Percentiles rank a stretch among this genome's conserved stretches.
phyloP scores from a whole-genome alignment of 2,329 filamentous ascomycete genomes.

The Aulographum hederae region DNA sequence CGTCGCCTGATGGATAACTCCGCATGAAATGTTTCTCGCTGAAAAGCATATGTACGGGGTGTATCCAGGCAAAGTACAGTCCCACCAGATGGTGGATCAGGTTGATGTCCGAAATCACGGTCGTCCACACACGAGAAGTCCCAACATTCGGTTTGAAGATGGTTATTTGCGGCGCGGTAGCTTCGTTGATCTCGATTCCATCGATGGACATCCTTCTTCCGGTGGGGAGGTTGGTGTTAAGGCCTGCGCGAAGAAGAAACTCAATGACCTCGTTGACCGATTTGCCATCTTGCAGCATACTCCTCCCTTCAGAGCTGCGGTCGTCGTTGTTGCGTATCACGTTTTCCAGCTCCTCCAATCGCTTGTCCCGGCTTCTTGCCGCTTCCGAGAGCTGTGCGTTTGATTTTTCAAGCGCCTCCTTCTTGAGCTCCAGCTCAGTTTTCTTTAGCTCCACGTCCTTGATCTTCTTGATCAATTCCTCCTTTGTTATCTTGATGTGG shows the following conservation, averaged over 20 bases:
- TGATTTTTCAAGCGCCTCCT: not conserved
- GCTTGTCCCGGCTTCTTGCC: too few relatives aligned
- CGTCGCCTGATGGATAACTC: constrained; percentile 3
- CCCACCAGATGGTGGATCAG: constrained; percentile 11
- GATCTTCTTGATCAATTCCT: constrained; percentile 12
- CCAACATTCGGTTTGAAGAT: too few relatives aligned
- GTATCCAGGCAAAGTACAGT: constrained; percentile 14
- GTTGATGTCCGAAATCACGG: constrained; percentile 8
- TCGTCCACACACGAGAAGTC: constrained; percentile 8
- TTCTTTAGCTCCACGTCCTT: constrained; percentile 10
- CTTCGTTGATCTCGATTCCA: too few relatives aligned
- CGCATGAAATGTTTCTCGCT: constrained; percentile 11
- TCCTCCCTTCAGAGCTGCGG: constrained; percentile 8
- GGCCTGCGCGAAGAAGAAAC: not conserved
- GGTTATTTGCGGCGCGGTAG: too few relatives aligned
- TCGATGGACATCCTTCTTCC: not conserved
- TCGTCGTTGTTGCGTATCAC: constrained; percentile 5
- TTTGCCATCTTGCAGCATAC: not conserved
- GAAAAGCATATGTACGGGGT: constrained; percentile 14
- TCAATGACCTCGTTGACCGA: not conserved
- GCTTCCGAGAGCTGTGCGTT: too few relatives aligned
- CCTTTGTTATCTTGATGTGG: constrained; percentile 13
- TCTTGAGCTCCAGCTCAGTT: constrained; percentile 7
- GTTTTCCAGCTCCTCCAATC: not conserved
- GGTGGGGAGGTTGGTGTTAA: not conserved